These are phyloP conservation scores for Venturia oleaginea DNA, from an alignment of 2,329 filamentous ascomycete genomes.

Conservation along the genomic window DNA sequence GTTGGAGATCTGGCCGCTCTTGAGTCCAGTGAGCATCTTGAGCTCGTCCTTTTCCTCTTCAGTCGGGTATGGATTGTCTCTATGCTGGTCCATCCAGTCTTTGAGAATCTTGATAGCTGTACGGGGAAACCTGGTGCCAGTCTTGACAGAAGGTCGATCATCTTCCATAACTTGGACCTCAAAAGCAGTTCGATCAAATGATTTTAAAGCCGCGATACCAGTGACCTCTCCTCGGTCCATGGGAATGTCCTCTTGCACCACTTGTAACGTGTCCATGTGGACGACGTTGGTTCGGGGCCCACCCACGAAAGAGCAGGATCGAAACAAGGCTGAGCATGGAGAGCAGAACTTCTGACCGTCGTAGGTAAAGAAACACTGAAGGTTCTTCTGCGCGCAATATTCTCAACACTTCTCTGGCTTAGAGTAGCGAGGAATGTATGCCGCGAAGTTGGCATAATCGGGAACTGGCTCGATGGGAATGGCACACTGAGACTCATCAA, in stretches of 20 bases:
- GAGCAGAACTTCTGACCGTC: conserved; percentile 34
- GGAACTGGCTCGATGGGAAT: conserved; percentile 18
- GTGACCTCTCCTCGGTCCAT: conserved; percentile 26
- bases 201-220: conserved; percentile 25
- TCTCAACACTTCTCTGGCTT: conserved; percentile 38
- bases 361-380: conserved; percentile 39
- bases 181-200: conserved; percentile 30
- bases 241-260: conserved; percentile 33
- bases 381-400: conserved; percentile 37
- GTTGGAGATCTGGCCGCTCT: conserved; percentile 75
- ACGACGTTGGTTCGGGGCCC: conserved; percentile 25
- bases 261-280: conserved; percentile 38
- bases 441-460: conserved; percentile 35
- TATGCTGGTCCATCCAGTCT: conserved; percentile 73
- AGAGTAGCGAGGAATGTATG: conserved; percentile 38
- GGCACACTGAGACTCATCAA: conserved; percentile 55
- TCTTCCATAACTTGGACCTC: conserved; percentile 23
- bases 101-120: conserved; percentile 74
- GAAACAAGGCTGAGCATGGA: conserved; percentile 39
- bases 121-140: conserved; percentile 67
- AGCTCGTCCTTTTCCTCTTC: conserved; percentile 78
- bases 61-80: conserved; percentile 76
- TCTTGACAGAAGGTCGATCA: conserved; percentile 41
- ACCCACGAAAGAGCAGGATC: conserved; percentile 38
- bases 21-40: conserved; percentile 69